phyloP scores from a whole-genome alignment of 73 alveolate species.

The Tetrahymena borealis region DNA sequence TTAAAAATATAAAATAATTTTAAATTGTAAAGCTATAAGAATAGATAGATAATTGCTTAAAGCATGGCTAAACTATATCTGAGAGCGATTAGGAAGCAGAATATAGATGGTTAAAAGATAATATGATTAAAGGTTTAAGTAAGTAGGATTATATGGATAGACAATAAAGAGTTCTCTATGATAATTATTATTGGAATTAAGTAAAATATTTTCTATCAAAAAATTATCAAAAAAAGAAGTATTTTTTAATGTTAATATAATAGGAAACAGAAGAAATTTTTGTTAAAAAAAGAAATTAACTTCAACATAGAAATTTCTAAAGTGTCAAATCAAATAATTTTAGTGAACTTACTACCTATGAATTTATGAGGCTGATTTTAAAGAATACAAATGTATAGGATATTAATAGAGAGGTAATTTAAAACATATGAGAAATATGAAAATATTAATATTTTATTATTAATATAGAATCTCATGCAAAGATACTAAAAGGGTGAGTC shows the following conservation, averaged over 20 bases:
- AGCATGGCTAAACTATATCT: neutral
- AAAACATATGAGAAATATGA: neutral
- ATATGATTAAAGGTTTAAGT: neutral
- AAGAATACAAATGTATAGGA: neutral
- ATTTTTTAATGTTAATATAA: neutral
- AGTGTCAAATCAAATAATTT: neutral
- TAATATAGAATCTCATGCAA: neutral
- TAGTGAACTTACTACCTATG: neutral
- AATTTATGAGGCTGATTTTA: neutral
- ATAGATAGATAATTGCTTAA: neutral
- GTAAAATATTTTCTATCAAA: too few species aligned
- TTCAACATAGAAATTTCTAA: neutral
- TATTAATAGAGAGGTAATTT: neutral
- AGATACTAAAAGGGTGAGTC: neutral
- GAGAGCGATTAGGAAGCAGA: neutral
- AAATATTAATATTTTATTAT: neutral
- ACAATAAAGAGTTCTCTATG: neutral
- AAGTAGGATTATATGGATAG: neutral
- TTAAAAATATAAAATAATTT: neutral
- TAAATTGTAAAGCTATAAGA: neutral
- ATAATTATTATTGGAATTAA: neutral
- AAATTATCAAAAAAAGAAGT: too few species aligned
- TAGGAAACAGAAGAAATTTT: neutral
- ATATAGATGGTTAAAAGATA: neutral
- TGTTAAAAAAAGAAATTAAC: neutral